These are phyloP conservation scores for Jatropha curcas DNA, from an alignment of 345 rosid genomes.

Conservation along the genomic window DNA sequence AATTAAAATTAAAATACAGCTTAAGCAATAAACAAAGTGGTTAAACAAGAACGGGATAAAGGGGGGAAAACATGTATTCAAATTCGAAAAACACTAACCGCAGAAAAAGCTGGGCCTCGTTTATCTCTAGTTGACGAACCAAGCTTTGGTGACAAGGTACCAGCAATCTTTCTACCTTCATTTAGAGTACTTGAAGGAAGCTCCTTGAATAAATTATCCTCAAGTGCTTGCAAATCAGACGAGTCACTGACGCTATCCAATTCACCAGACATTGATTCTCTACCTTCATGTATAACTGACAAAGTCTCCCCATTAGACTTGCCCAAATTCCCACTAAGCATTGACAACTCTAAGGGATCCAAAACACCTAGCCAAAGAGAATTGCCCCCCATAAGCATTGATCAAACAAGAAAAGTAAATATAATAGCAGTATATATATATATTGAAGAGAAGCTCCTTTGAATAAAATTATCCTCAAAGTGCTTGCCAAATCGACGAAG, in stretches of 20 bases:
- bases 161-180: conserved; percentile 34
- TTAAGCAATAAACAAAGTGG: neutral
- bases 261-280: conserved; percentile 39
- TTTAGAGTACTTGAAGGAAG: conserved; percentile 40
- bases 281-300: conserved; percentile 54
- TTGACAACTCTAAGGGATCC: conserved; percentile 66
- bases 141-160: conserved; percentile 33
- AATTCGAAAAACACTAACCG: conserved; percentile 39
- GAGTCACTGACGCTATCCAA: conserved; percentile 35
- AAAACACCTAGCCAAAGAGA: conserved; percentile 51
- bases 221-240: conserved; percentile 41
- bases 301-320: conserved; percentile 45
- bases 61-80: neutral
- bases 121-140: conserved; percentile 34
- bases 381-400: neutral
- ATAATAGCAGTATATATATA: no score
- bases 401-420: no score
- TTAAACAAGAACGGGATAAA: neutral
- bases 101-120: conserved; percentile 35
- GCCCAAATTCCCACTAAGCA: conserved; percentile 52
- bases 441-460: conserved; percentile 52
- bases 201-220: conserved; percentile 49
- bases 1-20: neutral
- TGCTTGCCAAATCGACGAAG: conserved; percentile 42
- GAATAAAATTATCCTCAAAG: conserved; percentile 49